Evolutionary conservation across 768 basidiomycete species (phyloP), one percentile per base, ranked within the genome.

Genomic region (Lentinula guzmanii): DNA sequence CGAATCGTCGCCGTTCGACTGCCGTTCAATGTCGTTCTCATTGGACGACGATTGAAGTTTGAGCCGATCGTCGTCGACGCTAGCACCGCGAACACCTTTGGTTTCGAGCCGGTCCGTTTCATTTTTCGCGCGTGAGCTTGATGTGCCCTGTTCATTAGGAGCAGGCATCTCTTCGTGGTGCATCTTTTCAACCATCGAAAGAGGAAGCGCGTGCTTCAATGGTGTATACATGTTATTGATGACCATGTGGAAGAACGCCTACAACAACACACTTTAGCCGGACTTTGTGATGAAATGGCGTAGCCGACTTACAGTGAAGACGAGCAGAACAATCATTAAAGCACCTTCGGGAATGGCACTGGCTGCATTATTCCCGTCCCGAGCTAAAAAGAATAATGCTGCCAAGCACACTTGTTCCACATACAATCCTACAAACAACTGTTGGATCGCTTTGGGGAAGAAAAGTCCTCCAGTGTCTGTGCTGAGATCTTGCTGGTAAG

Each of bases 401-500:
- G 83, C 82, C 39, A 97, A 77, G 70, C 91, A 94, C 53, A 98
- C 68, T 65, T 97, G 88, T 71, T 95, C 85, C 50, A 99, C 81
- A 70, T 99, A 99, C 70, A 98, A 67, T 3, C 96, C 97, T 21
- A 95, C 93, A 65, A 98, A 98, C 34, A 96, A 69, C 69, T 98
- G 97, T 53, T 91, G 86, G 31, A 98, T 84, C 4, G 97, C 96
- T 73, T 88, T 91, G 24, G 95, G 95, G 81, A 94, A 98, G 80
- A 97, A 98, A 53, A 92, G 70, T 0, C 97, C 97, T 41, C 96
- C 96, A 0, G 94, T 96, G 60, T 97, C 95, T 54, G 76, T 76
- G 4, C 80, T 74, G 0, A 41, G 62, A 16, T 72, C 77, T 84
- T 61, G 85, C 18, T 83, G 79, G 67, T 86, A 85, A 69, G 79